Evolutionary conservation across 108 stramenopile species (phyloP).

Genomic region (Nannochloropsis granulata): DNA sequence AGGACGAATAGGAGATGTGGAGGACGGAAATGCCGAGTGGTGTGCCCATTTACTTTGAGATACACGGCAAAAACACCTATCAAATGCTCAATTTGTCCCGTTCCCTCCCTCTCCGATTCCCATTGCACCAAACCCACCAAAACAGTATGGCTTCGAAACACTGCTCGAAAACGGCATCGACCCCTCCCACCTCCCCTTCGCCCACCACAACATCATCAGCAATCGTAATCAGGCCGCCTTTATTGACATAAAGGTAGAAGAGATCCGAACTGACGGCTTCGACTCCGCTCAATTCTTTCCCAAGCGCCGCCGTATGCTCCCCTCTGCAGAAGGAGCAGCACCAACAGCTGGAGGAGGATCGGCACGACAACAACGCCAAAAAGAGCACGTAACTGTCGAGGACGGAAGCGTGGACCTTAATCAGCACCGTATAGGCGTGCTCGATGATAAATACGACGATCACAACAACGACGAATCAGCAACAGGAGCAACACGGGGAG

Average conservation of each 20-base stretch:
- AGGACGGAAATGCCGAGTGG: neutral
- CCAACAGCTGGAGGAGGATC: neutral
- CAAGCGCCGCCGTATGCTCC: neutral
- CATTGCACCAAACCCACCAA: neutral
- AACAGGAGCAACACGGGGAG: no score
- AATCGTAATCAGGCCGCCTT: slow-evolving; percentile 11
- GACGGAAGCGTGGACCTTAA: no score
- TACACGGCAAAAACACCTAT: neutral
- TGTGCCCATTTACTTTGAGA: neutral
- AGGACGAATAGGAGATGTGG: neutral
- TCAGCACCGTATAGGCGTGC: neutral
- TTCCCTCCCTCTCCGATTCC: neutral
- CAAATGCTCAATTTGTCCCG: neutral
- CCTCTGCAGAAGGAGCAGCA: neutral
- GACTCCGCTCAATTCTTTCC: neutral
- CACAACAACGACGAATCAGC: neutral
- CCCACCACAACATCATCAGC: slow-evolving; percentile 42
- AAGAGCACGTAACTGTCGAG: neutral
- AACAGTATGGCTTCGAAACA: neutral
- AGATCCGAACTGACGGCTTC: neutral
- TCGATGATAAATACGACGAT: neutral
- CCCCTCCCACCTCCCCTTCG: slow-evolving; percentile 66
- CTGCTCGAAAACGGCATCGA: slow-evolving; percentile 11
- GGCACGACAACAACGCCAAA: neutral
- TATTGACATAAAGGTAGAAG: slow-evolving; percentile 4